Conservation (phyloP, 495 filamentous ascomycete genomes). For the Bathelium albidoporum region DNA sequence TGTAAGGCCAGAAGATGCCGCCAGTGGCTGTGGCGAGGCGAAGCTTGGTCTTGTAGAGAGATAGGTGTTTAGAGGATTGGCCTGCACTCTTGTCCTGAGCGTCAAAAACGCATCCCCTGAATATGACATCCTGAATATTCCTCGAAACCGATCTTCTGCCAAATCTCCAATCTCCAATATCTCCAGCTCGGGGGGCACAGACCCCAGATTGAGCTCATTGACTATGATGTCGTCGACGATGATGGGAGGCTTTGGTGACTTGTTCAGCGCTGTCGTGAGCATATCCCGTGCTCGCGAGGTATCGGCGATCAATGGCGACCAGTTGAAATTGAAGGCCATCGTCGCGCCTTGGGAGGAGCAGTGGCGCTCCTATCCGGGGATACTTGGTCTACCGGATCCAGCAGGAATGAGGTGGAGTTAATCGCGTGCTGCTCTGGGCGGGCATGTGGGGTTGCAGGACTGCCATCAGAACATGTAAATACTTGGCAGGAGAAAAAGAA, state of each 20-base stretch:
- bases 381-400: not conserved
- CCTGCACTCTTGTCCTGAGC: conserved; percentile 88
- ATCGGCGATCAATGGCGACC: conserved; percentile 95
- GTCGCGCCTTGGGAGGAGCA: not conserved
- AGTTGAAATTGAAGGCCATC: conserved; percentile 99
- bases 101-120: conserved; percentile 90
- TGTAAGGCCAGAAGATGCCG: conserved; percentile 83
- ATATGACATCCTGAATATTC: conserved; percentile 99
- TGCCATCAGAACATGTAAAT: not conserved
- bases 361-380: not conserved
- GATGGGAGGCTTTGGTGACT: conserved; percentile 94
- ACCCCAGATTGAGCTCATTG: conserved; percentile 92
- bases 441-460: not conserved
- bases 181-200: conserved; percentile 83
- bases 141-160: conserved; percentile 92
- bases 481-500: not conserved
- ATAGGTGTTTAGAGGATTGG: conserved; percentile 94
- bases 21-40: conserved; percentile 85
- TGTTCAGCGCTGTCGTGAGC: conserved; percentile 89
- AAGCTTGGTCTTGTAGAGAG: conserved; percentile 82
- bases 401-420: not conserved
- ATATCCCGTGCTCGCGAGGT: conserved; percentile 85
- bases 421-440: not conserved
- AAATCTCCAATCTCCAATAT: conserved; percentile 95
- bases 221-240: conserved; percentile 99